A percentile compares a stretch with the other conserved stretches of the same genome.
Conservation (phyloP, 1,139 yeast species). For the Saccharomyces hybrid region DNA sequence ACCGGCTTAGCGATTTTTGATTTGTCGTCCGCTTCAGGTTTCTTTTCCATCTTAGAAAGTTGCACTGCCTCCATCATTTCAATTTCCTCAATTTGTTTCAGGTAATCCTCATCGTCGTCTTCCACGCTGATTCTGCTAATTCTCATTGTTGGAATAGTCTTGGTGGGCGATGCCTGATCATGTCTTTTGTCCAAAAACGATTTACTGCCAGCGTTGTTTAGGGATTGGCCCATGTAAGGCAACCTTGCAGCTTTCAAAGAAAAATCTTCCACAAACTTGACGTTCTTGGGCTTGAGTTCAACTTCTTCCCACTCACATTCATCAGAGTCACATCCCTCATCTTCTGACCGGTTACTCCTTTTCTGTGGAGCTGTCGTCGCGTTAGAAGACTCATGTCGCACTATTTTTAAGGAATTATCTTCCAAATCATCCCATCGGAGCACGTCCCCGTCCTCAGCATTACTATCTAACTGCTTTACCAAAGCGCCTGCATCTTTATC, state of each 20-base stretch:
- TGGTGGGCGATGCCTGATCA: constrained; percentile 17
- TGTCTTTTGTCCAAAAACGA: constrained; percentile 28
- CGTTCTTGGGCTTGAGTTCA: constrained; percentile 29
- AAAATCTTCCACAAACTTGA: constrained; percentile 26
- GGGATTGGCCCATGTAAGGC: constrained; percentile 23
- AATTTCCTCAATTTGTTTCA: constrained; percentile 28
- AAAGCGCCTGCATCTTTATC: constrained; percentile 20
- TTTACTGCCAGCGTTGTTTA: constrained; percentile 21
- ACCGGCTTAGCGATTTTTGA: not conserved
- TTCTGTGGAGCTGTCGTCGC: not conserved
- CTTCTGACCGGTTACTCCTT: constrained; percentile 9
- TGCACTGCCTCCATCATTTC: constrained; percentile 36
- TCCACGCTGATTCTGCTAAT: constrained; percentile 2
- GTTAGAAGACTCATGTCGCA: not conserved
- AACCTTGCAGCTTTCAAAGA: constrained; percentile 36
- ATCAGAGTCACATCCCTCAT: constrained; percentile 35
- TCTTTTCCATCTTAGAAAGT: not conserved
- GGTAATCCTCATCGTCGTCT: constrained; percentile 14
- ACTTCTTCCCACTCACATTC: constrained; percentile 63
- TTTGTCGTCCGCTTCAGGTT: not conserved
- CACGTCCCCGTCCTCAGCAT: constrained; percentile 26
- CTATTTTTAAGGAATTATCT: not conserved
- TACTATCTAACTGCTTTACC: constrained; percentile 5
- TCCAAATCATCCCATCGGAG: not conserved
- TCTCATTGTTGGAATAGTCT: constrained; percentile 7